Evolutionary conservation across 1,139 yeast species (phyloP), one percentile per base, ranked within the genome.

Genomic region (Torulaspora globosa): DNA sequence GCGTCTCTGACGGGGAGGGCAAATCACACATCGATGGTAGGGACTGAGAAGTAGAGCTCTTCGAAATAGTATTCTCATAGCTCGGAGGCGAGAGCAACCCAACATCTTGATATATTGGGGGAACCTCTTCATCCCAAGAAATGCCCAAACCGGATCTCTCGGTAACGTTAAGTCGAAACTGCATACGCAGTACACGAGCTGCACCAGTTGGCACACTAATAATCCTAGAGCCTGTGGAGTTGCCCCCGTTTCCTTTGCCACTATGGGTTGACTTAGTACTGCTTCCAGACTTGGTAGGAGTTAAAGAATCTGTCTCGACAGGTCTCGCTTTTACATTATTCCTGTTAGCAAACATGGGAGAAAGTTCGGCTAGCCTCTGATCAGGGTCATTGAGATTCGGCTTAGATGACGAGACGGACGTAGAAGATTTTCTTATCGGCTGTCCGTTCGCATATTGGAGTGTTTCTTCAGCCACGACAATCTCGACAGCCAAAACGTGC

Each of bases 111-210:
- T 94, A 92, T 18, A 88, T 86, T 1, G 99, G 99, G 1, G 99
- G 99, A 15, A 92, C 97, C 66, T 92, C 98, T 62, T 90, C 97
- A 67, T 92, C 97, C 98, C 98, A 92, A 0, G 97, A 86, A 29
- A 92, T 87, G 3, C 99, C 98, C 39, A 92, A 73, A 0, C 99
- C 99, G 0, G 96, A 84, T 47, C 97, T 73, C 63, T 90, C 97
- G 1, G 96, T 86, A 23, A 92, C 67, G 9, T 74, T 73, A 14
- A 92, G 60, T 55, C 84, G 84, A 67, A 92, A 92, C 65, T 90
- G 97, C 97, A 92, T 92, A 55, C 98, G 71, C 49, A 92, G 70
- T 1, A 94, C 95, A 43, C 98, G 72, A 0, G 98, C 97, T 3
- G 95, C 87, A 5, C 98, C 98, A 0, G 97, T 92, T 2, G 95